Evolutionary conservation across 352 stramenopile species (phyloP).

Genomic region (Phytophthora litchii): DNA sequence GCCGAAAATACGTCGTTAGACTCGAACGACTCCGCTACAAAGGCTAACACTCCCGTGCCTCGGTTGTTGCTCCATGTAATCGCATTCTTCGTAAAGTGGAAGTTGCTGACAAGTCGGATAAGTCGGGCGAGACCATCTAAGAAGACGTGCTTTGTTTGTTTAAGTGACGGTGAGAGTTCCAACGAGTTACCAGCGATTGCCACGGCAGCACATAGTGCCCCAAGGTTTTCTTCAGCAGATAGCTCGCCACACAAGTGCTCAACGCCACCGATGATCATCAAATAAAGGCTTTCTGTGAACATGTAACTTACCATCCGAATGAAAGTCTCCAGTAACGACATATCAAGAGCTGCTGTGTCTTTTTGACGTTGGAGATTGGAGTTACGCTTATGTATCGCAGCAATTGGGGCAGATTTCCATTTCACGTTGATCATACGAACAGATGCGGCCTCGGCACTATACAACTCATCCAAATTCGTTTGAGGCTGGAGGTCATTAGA

Average conservation of each 20-base stretch:
- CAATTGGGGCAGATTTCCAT: constrained; percentile 71
- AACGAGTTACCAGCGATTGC: constrained; percentile 48
- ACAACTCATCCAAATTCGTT: constrained; percentile 57
- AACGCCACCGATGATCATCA: constrained; percentile 62
- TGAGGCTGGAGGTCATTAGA: constrained; percentile 44
- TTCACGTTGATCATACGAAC: constrained; percentile 58
- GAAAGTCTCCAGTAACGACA: constrained; percentile 52
- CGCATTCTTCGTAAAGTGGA: constrained; percentile 71
- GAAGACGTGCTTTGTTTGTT: constrained; percentile 58
- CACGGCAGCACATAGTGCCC: constrained; percentile 56
- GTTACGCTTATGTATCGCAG: constrained; percentile 44
- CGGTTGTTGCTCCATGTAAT: constrained; percentile 60
- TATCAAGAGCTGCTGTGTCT: constrained; percentile 50
- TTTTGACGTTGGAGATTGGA: constrained; percentile 41
- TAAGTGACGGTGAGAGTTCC: constrained; percentile 46
- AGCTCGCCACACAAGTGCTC: constrained; percentile 43
- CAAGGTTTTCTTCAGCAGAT: constrained; percentile 40
- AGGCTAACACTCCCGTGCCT: constrained; percentile 41
- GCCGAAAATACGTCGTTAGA: constrained; percentile 21
- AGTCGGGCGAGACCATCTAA: constrained; percentile 56
- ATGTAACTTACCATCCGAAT: constrained; percentile 75
- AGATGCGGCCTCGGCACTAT: constrained; percentile 41
- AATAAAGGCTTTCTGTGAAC: constrained; percentile 70
- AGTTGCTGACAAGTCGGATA: constrained; percentile 62
- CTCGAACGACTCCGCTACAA: constrained; percentile 41